phyloP scores from a whole-genome alignment of 179 eudicot genomes.

The Pouteria campechiana region DNA sequence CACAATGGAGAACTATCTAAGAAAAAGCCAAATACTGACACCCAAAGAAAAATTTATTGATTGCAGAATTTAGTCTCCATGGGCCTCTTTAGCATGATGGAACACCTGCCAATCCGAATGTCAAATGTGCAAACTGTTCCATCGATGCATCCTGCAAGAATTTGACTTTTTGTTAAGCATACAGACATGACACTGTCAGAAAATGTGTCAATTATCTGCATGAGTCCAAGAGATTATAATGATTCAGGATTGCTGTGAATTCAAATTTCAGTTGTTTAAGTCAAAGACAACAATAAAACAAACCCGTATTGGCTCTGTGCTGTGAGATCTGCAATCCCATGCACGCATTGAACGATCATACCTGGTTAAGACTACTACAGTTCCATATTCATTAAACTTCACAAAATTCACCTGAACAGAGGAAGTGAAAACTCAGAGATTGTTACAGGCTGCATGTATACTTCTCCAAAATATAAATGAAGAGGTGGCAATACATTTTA shows the following conservation, averaged over 20 bases:
- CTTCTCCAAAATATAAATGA: too few species aligned
- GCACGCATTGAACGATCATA: conserved; percentile 86
- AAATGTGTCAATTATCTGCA: conserved; percentile 83
- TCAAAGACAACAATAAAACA: not conserved
- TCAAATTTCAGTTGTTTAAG: not conserved
- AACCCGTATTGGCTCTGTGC: conserved; percentile 94
- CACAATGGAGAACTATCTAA: not conserved
- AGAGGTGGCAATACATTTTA: not conserved
- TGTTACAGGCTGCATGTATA: too few species aligned
- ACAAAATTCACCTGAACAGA: conserved; percentile 78
- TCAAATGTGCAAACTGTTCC: conserved; percentile 95
- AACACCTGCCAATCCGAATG: conserved; percentile 91
- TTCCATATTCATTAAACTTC: conserved; percentile 77
- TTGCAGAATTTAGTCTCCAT: not conserved
- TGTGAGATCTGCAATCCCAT: conserved; percentile 94
- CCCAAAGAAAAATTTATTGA: too few species aligned
- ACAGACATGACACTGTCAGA: conserved; percentile 95
- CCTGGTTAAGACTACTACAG: conserved; percentile 84
- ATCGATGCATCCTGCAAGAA: conserved; percentile 97
- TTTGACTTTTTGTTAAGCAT: conserved; percentile 69
- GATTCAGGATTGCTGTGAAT: too few species aligned
- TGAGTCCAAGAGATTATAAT: conserved; percentile 1
- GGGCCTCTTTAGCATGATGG: conserved; percentile 4
- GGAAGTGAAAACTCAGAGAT: conserved; percentile 4
- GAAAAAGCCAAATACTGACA: not conserved